phyloP scores from a whole-genome alignment of 1,284 basidiomycete species.

The Schizophyllum commune region DNA sequence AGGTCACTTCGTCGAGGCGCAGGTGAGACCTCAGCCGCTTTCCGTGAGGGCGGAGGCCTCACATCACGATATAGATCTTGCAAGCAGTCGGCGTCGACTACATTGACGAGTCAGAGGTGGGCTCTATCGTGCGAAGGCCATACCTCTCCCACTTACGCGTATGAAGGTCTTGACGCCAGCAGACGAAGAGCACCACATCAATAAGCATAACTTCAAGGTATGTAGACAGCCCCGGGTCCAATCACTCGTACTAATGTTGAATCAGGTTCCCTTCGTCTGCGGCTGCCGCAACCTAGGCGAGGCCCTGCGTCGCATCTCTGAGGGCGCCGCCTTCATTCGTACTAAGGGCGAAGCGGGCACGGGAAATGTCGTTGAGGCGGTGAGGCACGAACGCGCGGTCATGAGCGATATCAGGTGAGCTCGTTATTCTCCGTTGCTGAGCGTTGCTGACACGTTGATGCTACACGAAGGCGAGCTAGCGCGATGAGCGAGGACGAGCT shows the following conservation, averaged over 20 bases:
- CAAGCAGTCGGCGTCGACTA: constrained; percentile 96
- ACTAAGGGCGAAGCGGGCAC: constrained; percentile 98
- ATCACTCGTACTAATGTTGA: neutral
- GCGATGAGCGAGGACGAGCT: constrained; percentile 94
- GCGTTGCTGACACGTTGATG: constrained; percentile 60
- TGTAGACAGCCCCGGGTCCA: neutral
- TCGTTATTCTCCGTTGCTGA: constrained; percentile 8
- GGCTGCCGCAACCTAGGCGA: constrained; percentile 82
- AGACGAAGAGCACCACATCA: constrained; percentile 83
- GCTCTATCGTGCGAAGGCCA: neutral
- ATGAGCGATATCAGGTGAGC: constrained; percentile 14
- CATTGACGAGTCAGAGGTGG: constrained; percentile 90
- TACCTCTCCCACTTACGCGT: neutral
- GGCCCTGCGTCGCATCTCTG: constrained; percentile 92
- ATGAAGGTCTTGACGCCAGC: constrained; percentile 76
- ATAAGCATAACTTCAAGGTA: constrained; percentile 89
- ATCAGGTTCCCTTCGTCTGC: constrained; percentile 59
- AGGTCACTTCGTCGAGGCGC: constrained; percentile 95
- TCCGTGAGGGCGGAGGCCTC: neutral
- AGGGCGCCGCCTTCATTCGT: constrained; percentile 95
- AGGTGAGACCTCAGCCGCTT: constrained; percentile 38
- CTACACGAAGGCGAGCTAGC: constrained; percentile 41
- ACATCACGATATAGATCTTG: constrained; percentile 56
- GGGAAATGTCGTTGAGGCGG: constrained; percentile 96
- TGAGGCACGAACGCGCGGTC: constrained; percentile 85